Evolutionary conservation across 2,329 filamentous ascomycete species (phyloP).

Genomic region (Kalmusia sp.): DNA sequence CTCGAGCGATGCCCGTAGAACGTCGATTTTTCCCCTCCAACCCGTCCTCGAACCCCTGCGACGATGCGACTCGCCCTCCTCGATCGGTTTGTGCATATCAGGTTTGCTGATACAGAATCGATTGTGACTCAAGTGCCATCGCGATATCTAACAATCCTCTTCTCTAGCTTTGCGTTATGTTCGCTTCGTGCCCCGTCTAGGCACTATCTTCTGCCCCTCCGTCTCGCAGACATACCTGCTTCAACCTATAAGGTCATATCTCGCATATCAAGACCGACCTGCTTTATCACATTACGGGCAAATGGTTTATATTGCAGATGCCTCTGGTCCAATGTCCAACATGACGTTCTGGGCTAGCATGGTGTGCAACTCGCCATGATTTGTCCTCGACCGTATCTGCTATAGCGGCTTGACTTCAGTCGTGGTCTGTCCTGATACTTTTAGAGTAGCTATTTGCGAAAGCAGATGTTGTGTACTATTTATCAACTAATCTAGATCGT

Average conservation of each 20-base stretch:
- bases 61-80: conserved; percentile 2
- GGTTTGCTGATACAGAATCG: background rate
- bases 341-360: background rate
- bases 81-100: conserved; percentile 3
- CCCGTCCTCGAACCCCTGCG: conserved; percentile 8
- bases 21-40: conserved; percentile 33
- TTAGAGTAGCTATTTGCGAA: too few species aligned
- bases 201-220: too few species aligned
- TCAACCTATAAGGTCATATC: too few species aligned
- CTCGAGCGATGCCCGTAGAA: conserved; percentile 43
- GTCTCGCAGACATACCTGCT: too few species aligned
- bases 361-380: background rate
- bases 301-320: background rate
- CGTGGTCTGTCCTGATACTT: too few species aligned
- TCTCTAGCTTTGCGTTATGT: background rate
- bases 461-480: too few species aligned
- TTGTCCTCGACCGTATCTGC: background rate
- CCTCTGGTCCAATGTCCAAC: background rate
- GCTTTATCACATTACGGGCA: too few species aligned
- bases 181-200: background rate
- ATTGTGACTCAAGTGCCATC: background rate
- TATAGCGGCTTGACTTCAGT: background rate
- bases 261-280: too few species aligned
- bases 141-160: background rate
- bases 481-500: too few species aligned